These are phyloP conservation scores for Penicillium roqueforti DNA, from an alignment of 495 filamentous ascomycete species.

Conservation along the genomic window DNA sequence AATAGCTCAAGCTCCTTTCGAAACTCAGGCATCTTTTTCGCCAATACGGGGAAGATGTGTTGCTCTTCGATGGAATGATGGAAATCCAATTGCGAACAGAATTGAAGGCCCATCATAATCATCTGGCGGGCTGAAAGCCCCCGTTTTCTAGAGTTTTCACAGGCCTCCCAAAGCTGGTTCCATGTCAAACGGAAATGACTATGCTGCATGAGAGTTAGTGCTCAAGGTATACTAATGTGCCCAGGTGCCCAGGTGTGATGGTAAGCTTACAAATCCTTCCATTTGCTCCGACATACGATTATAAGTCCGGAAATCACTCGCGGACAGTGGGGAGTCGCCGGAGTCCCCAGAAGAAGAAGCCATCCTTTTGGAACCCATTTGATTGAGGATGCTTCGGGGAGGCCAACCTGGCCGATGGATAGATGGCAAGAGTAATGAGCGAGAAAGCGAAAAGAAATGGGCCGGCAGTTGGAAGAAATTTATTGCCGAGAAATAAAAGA, in stretches of 20 bases:
- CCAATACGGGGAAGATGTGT: constrained; percentile 76
- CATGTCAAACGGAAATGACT: constrained; percentile 71
- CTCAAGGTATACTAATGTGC: not conserved
- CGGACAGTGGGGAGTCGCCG: constrained; percentile 32
- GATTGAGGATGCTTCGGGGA: not conserved
- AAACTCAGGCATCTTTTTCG: constrained; percentile 78
- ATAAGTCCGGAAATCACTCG: constrained; percentile 57
- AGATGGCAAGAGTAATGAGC: constrained; percentile 5
- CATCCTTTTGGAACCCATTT: constrained; percentile 10
- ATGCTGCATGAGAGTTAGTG: constrained; percentile 47
- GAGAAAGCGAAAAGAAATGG: constrained; percentile 14
- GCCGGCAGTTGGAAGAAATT: constrained; percentile 16
- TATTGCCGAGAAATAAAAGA: constrained; percentile 13
- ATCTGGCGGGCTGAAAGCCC: constrained; percentile 61
- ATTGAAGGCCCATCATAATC: constrained; percentile 58
- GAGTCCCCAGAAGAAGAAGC: not conserved
- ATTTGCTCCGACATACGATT: constrained; percentile 75
- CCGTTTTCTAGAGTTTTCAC: constrained; percentile 49
- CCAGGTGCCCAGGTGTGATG: not conserved
- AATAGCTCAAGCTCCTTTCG: constrained; percentile 59
- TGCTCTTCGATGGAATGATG: constrained; percentile 86
- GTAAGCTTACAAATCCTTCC: constrained; percentile 60
- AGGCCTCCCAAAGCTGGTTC: constrained; percentile 63
- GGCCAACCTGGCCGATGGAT: constrained; percentile 1
- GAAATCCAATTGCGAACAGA: constrained; percentile 62